Percentiles rank a stretch among this genome's conserved stretches.
Conservation (phyloP, 2,329 filamentous ascomycete genomes). For the Aspergillus hiratsukae region DNA sequence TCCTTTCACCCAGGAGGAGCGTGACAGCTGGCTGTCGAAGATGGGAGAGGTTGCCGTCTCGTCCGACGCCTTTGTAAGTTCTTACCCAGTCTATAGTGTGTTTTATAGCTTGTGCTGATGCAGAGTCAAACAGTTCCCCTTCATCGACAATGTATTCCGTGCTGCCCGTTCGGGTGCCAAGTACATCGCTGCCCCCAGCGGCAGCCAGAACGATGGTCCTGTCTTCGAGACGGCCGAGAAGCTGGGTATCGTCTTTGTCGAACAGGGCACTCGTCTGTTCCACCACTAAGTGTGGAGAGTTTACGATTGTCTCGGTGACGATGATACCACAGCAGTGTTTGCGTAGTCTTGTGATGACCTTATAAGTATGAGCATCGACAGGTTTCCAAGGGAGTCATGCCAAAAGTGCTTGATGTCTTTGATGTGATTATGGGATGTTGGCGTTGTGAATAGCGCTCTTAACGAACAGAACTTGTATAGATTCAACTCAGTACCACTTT, state of each 20-base stretch:
- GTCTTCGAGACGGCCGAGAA: slow-evolving; percentile 81
- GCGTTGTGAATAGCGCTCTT: neutral
- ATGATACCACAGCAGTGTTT: slow-evolving; percentile 2
- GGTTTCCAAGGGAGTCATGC: neutral
- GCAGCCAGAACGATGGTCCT: slow-evolving; percentile 54
- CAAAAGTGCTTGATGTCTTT: slow-evolving; percentile 1
- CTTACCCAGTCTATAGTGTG: neutral
- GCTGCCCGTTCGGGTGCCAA: slow-evolving; percentile 84
- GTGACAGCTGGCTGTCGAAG: slow-evolving; percentile 78
- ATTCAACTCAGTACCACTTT: neutral
- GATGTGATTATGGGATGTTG: slow-evolving; percentile 1
- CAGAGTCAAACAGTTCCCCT: slow-evolving; percentile 65
- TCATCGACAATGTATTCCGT: slow-evolving; percentile 96
- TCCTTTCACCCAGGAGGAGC: slow-evolving; percentile 78
- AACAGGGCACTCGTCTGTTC: slow-evolving; percentile 91
- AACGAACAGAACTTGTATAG: neutral
- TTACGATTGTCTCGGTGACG: neutral
- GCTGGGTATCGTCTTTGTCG: slow-evolving; percentile 87
- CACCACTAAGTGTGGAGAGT: slow-evolving; percentile 63
- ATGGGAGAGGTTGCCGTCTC: slow-evolving; percentile 73
- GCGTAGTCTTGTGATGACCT: slow-evolving; percentile 5
- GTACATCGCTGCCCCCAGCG: slow-evolving; percentile 90
- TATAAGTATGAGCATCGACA: slow-evolving; percentile 4
- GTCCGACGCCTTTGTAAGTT: slow-evolving; percentile 88
- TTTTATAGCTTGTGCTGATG: neutral